Conservation (phyloP, 1,284 basidiomycete species). For the Cerioporus squamosus region DNA sequence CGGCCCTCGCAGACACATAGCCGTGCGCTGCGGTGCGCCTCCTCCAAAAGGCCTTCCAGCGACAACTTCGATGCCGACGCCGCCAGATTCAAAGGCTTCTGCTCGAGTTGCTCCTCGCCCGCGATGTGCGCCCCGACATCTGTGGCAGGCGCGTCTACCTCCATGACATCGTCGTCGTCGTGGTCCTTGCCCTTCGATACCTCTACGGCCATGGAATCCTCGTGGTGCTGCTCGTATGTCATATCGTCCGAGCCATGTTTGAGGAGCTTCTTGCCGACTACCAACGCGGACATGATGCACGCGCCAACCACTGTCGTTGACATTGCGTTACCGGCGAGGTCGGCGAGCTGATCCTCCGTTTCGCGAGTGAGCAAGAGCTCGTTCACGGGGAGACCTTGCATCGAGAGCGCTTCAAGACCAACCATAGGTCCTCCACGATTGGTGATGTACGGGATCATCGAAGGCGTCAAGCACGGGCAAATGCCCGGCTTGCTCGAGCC, state of each 20-base stretch:
- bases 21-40: constrained; percentile 75
- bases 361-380: constrained; percentile 92
- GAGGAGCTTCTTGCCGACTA: constrained; percentile 67
- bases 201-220: constrained; percentile 42
- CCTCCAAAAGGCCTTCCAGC: constrained; percentile 61
- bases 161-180: constrained; percentile 30
- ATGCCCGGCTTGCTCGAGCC: constrained; percentile 84
- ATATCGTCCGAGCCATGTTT: constrained; percentile 64
- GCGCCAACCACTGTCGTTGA: constrained; percentile 95
- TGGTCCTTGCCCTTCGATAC: constrained; percentile 32
- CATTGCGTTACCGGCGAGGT: constrained; percentile 97
- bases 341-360: constrained; percentile 91
- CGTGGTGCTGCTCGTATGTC: constrained; percentile 64
- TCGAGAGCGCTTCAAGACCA: constrained; percentile 88
- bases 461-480: constrained; percentile 91
- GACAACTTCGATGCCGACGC: constrained; percentile 48
- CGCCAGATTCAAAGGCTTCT: constrained; percentile 72
- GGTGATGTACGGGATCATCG: constrained; percentile 96
- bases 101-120: constrained; percentile 69
- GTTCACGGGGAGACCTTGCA: constrained; percentile 93
- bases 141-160: constrained; percentile 37
- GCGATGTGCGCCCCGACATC: constrained; percentile 63
- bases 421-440: constrained; percentile 97
- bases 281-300: constrained; percentile 84
- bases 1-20: constrained; percentile 92